Base-by-base conservation (phyloP, 768 basidiomycete genomes). In the Auricularia cornea region DNA sequence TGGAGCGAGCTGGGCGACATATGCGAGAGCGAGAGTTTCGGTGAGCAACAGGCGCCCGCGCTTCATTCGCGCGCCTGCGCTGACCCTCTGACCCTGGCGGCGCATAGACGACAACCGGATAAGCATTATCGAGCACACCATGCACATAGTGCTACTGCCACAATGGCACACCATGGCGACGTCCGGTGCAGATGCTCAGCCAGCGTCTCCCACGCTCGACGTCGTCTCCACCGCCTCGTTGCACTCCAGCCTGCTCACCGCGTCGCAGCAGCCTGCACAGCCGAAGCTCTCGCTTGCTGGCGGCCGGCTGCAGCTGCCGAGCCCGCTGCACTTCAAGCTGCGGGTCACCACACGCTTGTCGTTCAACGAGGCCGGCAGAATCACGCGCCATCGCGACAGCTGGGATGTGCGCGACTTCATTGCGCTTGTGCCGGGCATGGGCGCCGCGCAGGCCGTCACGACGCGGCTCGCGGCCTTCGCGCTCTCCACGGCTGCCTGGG, bases 391-490 rank as follows among this genome's bases (percentile, higher is more conserved):
- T 71, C 82, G 89, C 31, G 91, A 92, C 69, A 79, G 89, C 41
- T 92, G 88, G 89, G 89, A 92, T 67, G 78, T 90, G 51, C 84
- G 86, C 71, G 91, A 93, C 70, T 77, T 92, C 63, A 77, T 90
- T 69, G 84, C 85, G 40, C 81, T 91, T 44, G 71, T 90, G 10
- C 90, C 90, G 3, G 89, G 89, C 3, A 80, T 84, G 64, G 80
- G 83, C 10, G 73, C 87, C 52, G 81, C 82, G 1, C 84, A 89
- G 65, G 92, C 89, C 88, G 77, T 91, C 59, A 79, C 80, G 57
- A 81, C 84, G 59, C 80, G 90, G 59, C 72, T 88, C 30, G 78
- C 83, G 1, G 89, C 86, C 31, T 77, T 78, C 62, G 80, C 85
- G 20, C 71, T 90, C 52, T 78, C 82, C 28, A 82, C 78, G 61